phyloP scores from a whole-genome alignment of 805 yeast genomes.

The Saccharomycodes ludwigii region DNA sequence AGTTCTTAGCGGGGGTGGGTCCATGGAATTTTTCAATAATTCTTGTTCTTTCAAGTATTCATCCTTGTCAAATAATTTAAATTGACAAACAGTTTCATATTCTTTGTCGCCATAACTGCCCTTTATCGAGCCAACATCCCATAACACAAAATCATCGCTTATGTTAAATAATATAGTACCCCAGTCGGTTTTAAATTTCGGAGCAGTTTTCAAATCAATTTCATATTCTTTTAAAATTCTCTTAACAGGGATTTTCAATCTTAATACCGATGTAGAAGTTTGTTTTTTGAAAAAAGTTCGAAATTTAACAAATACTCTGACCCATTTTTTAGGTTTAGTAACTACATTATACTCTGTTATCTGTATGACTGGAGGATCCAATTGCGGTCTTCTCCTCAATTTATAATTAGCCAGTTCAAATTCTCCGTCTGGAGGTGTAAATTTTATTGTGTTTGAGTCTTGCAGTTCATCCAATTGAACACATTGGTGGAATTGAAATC shows the following conservation, averaged over 20 bases:
- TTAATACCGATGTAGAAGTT: constrained; percentile 22
- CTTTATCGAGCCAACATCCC: constrained; percentile 58
- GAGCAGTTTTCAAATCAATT: constrained; percentile 34
- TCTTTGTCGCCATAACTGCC: constrained; percentile 40
- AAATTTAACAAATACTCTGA: constrained; percentile 13
- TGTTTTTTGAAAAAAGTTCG: constrained; percentile 25
- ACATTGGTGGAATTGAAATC: constrained; percentile 79
- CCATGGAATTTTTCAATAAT: constrained; percentile 21
- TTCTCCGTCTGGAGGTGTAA: constrained; percentile 85
- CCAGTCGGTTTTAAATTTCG: constrained; percentile 56
- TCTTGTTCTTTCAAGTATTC: constrained; percentile 14
- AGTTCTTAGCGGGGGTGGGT: constrained; percentile 25
- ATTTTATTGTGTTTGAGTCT: constrained; percentile 40
- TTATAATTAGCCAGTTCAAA: constrained; percentile 41
- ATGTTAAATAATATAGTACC: constrained; percentile 67
- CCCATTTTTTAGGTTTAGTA: constrained; percentile 8
- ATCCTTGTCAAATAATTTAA: constrained; percentile 23
- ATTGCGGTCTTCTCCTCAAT: constrained; percentile 14
- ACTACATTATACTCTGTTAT: neutral
- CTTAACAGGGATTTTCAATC: constrained; percentile 20
- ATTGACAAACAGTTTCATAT: constrained; percentile 46
- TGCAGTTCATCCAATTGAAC: constrained; percentile 61
- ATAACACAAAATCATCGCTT: constrained; percentile 53
- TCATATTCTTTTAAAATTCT: constrained; percentile 24
- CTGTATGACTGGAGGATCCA: constrained; percentile 26